Evolutionary conservation across 495 filamentous ascomycete genomes (phyloP).

Genomic region (Penicillium crystallinum): DNA sequence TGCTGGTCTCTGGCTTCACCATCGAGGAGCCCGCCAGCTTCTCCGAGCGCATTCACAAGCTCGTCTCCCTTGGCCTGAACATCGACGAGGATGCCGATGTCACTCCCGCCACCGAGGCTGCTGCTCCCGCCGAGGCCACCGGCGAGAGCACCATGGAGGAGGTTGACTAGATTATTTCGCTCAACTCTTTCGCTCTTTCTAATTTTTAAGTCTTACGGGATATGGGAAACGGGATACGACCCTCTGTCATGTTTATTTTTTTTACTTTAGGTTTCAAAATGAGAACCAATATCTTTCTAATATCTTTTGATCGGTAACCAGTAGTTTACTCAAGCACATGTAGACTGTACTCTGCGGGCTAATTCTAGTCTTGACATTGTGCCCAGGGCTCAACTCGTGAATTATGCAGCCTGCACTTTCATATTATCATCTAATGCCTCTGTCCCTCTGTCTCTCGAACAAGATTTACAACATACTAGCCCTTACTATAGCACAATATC

Average conservation of each 20-base stretch:
- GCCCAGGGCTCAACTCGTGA: too few relatives aligned
- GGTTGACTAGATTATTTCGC: slow-evolving; percentile 54
- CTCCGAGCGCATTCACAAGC: slow-evolving; percentile 98
- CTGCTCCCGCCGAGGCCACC: slow-evolving; percentile 53
- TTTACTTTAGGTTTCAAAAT: slow-evolving; percentile 6
- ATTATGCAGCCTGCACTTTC: too few relatives aligned
- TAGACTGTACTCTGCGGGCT: too few relatives aligned
- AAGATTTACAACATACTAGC: too few relatives aligned
- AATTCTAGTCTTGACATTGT: too few relatives aligned
- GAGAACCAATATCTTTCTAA: background rate
- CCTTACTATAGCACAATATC: too few relatives aligned
- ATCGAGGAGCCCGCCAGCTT: slow-evolving; percentile 98
- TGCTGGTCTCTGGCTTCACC: slow-evolving; percentile 97
- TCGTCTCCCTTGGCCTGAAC: slow-evolving; percentile 93
- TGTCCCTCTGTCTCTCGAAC: too few relatives aligned
- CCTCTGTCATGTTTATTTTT: slow-evolving; percentile 24
- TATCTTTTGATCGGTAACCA: background rate
- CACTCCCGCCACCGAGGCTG: slow-evolving; percentile 57
- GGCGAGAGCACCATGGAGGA: slow-evolving; percentile 70
- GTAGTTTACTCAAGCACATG: background rate
- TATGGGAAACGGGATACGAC: slow-evolving; percentile 34
- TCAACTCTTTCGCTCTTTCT: slow-evolving; percentile 17
- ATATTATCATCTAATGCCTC: too few relatives aligned
- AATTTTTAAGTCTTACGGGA: slow-evolving; percentile 27
- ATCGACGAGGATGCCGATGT: slow-evolving; percentile 83